Evolutionary conservation across 192 early-diverging fungal species (phyloP), one percentile per base, ranked within the genome.

Genomic region (Backusella westeae): DNA sequence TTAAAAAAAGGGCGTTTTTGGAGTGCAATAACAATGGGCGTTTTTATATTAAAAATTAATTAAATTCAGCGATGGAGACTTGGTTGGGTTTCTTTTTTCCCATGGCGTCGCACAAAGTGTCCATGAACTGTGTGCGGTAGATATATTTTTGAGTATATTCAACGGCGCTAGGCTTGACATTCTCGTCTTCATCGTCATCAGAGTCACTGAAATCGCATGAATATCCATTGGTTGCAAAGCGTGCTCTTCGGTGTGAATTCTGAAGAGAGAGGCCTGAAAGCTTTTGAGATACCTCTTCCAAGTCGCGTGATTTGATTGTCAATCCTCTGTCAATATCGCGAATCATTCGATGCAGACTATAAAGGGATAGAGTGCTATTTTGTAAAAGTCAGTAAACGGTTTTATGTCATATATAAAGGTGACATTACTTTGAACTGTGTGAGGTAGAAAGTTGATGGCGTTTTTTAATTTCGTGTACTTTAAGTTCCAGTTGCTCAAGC

Each of bases 301-400:
- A 10, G 8, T 49, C 70, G 10, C 21, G 53, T 38, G 32, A 14
- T 35, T 67, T 72, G 6, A 14, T 19, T 29, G 35, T 34, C n/a
- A 74, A 36, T 23, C 73, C 71, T 38, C 32, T 78, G 7, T 78
- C 44, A 17, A 69, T 59, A 66, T 73, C 66, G 53, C 65, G 46
- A 26, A 73, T 21, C 46, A 46, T 32, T 17, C 71, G 77, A 67
- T 65, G 63, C 19, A 78, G 34, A 46, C 65, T 17, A n/a, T 75
- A 75, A 3, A 78, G 59, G 8, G 59, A 38, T 5, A 67, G 52
- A 14, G 23, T 34, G 23, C 49, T 46, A 38, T 23, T 21, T 49
- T 17, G 17, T 10, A 52, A 36, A 36, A 23, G 41, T 68, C 23
- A 41, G 32, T 23, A 29, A 1, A 5, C 46, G 3, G 12, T 19